These are phyloP conservation scores for Puccinia sorghi DNA, from an alignment of 1,284 basidiomycete genomes.

Conservation along the genomic window DNA sequence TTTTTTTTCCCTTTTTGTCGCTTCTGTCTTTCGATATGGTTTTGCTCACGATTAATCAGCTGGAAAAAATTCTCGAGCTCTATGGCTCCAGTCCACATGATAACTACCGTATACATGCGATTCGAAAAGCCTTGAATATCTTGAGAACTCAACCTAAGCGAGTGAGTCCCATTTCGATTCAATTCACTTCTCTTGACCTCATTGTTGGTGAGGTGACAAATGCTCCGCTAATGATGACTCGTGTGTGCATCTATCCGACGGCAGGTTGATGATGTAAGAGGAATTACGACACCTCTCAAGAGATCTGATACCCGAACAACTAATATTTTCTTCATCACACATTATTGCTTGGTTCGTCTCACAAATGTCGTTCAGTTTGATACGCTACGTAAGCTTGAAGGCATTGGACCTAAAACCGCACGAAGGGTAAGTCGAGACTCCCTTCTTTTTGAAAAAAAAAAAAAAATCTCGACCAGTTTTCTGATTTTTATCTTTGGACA, in stretches of 20 bases:
- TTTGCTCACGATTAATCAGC: neutral
- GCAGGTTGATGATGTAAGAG: slow-evolving; percentile 18
- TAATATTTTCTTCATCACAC: no score
- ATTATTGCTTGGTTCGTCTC: neutral
- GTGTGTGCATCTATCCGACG: neutral
- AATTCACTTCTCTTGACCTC: neutral
- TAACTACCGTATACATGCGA: slow-evolving; percentile 17
- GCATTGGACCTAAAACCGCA: slow-evolving; percentile 29
- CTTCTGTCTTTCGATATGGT: no score
- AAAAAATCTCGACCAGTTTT: neutral
- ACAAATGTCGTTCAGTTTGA: slow-evolving; percentile 9
- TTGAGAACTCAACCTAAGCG: slow-evolving; percentile 28
- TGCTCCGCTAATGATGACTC: neutral
- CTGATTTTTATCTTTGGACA: neutral
- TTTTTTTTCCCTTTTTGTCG: no score
- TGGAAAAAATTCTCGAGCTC: slow-evolving; percentile 29
- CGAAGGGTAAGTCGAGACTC: slow-evolving; percentile 2
- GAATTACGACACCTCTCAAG: neutral
- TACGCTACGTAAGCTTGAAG: slow-evolving; percentile 13
- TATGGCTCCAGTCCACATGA: slow-evolving; percentile 14
- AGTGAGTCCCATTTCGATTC: neutral
- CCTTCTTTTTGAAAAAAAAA: no score
- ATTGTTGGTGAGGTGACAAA: no score
- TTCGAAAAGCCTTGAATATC: slow-evolving; percentile 5
- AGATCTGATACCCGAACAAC: no score